Evolutionary conservation across 2,329 filamentous ascomycete species (phyloP), one percentile per base, ranked within the genome.

Genomic region (Laburnicola sp.): DNA sequence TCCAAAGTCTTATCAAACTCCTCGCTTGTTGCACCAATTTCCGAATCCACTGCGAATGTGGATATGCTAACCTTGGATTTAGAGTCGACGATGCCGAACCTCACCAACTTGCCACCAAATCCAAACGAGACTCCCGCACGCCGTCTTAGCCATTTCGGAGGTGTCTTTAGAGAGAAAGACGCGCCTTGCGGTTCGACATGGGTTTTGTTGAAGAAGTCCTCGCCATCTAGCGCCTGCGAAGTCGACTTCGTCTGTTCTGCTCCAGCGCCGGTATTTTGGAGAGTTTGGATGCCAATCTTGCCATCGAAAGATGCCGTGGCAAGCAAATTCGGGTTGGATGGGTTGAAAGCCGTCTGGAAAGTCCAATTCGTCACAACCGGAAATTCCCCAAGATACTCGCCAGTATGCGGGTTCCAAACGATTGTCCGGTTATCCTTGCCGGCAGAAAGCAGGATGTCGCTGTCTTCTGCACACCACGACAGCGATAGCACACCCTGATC

Each of bases 281-380:
- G 82, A 1, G 93, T 96, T 71, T 97, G 93, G 38, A 99, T 80
- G 2, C 89, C 87, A 57, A 99, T 96, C 75, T 95, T 97, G 63
- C 95, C 94, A 68, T 99, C 94, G 61, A 97, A 97, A 2, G 93
- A 96, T 7, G 95, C 94, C 16, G 94, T 97, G 16, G 95, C 95
- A 43, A 93, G 90, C 51, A 99, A 80, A 68, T 86, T 89, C 8
- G 94, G 93, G 73, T 99, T 96, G 62, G 89, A 86, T 27, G 94
- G 94, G 72, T 96, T 92, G 82, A 95, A 97, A 56, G 87, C 84
- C 4, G 94, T 96, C 70, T 93, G 86, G 78, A 99, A 99, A 4
- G 92, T 96, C 93, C 94, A 99, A 74, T 97, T 99, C n/a, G 93
- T 97, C 47, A 96, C 92, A 65, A 97, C 91, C 3, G 93, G 92